Evolutionary conservation across 2,329 filamentous ascomycete species (phyloP), one percentile per base, ranked within the genome.

Genomic region (Sclerotinia glacialis): DNA sequence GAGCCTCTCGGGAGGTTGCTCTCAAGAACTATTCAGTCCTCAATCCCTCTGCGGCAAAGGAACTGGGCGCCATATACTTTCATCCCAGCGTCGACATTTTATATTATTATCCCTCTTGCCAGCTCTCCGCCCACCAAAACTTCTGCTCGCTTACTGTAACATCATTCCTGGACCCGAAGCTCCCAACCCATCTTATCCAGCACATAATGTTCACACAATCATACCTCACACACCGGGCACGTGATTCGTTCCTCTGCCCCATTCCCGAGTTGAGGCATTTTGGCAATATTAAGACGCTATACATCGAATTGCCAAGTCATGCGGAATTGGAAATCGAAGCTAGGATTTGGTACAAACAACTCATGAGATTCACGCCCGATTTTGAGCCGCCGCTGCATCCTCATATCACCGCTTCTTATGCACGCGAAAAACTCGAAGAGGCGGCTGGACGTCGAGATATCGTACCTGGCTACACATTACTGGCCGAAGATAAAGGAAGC

Each of bases 141-240:
- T 11, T 14, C 9, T 7, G 26, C 3, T 16, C 53, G 21, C 44
- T n/a, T 46, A 21, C 31, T 6, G 16, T 23, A 3, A 46, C 44
- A 6, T 26, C 54, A 18, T 60, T 53, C n/a, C 34, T 65, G 23
- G 64, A 65, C 14, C 54, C 64, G 8, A 26, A 28, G 11, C 46
- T 65, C 18, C 26, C 64, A 9, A 26, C 46, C 5, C 28, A 50
- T 28, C 34, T 65, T n/a, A 56, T 65, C 21, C 23, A 59, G 11
- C 44, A 65, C 18, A 42, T 65, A 31, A 65, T 65, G 31, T 21
- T 65, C 34, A 60, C 64, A 6, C 46, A 65, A 60, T 23, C 44
- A 21, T 65, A 65, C 34, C n/a, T 65, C 3, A 50, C 46, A 2
- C 46, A 52, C 3, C 55, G 64, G 2, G 44, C 64, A 23, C 55